phyloP scores from a whole-genome alignment of 352 stramenopile genomes.

The Sclerospora graminicola region DNA sequence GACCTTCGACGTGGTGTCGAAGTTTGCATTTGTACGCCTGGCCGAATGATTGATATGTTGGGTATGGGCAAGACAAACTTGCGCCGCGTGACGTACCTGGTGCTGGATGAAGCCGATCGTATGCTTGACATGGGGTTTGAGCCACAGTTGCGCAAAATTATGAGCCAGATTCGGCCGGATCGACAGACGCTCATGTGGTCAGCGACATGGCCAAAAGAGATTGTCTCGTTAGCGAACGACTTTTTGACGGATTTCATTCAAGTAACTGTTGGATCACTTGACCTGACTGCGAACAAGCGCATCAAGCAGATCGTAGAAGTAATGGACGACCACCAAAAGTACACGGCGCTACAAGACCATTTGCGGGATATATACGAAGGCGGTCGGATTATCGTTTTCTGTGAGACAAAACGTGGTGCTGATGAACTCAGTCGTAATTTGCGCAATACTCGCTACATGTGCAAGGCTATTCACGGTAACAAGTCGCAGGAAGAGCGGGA shows the following conservation, averaged over 20 bases:
- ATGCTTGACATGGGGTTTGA: slow-evolving; percentile 96
- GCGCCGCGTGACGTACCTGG: slow-evolving; percentile 95
- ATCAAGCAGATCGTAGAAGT: slow-evolving; percentile 97
- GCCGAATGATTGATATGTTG: slow-evolving; percentile 97
- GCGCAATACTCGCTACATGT: slow-evolving; percentile 89
- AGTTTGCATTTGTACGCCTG: slow-evolving; percentile 90
- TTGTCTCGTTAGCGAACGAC: slow-evolving; percentile 93
- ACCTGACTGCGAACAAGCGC: slow-evolving; percentile 96
- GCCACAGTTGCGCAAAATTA: slow-evolving; percentile 92
- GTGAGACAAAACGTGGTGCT: slow-evolving; percentile 97
- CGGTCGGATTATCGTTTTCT: slow-evolving; percentile 97
- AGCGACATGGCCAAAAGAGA: slow-evolving; percentile 98
- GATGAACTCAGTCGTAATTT: slow-evolving; percentile 94
- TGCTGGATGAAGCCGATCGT: slow-evolving; percentile 97
- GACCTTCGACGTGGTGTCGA: slow-evolving; percentile 76
- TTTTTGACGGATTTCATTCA: slow-evolving; percentile 98
- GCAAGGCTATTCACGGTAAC: slow-evolving; percentile 98
- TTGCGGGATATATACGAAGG: slow-evolving; percentile 84
- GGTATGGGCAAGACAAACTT: slow-evolving; percentile 94
- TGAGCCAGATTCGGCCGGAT: slow-evolving; percentile 95
- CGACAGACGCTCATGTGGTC: slow-evolving; percentile 99
- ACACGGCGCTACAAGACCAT: slow-evolving; percentile 80
- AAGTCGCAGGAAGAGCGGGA: slow-evolving; percentile 97
- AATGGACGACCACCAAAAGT: slow-evolving; percentile 95
- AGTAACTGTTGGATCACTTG: slow-evolving; percentile 91